A percentile compares a stretch with the other conserved stretches of the same genome.
These are phyloP conservation scores for Grigorovia jiainica DNA, from an alignment of 805 yeast species.

Conservation along the genomic window DNA sequence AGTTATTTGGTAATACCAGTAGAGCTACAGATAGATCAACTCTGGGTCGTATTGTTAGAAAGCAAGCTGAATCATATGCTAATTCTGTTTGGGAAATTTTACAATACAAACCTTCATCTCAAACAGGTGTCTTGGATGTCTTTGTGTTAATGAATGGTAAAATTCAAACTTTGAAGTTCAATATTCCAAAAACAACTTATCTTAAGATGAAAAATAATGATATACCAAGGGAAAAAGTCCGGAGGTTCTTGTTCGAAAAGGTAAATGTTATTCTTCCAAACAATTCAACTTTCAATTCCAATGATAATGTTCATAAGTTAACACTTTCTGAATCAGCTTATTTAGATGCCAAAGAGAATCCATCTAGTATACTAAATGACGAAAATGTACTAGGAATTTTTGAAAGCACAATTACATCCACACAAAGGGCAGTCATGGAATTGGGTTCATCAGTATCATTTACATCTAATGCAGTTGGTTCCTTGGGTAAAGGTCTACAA, in stretches of 20 bases:
- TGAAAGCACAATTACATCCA: constrained; percentile 59
- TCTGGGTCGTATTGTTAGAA: constrained; percentile 61
- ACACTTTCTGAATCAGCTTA: constrained; percentile 60
- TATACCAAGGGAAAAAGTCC: constrained; percentile 33
- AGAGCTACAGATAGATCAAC: constrained; percentile 45
- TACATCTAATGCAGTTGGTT: constrained; percentile 65
- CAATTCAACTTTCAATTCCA: constrained; percentile 39
- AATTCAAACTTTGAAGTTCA: constrained; percentile 63
- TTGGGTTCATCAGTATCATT: constrained; percentile 68
- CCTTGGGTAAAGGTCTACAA: constrained; percentile 76
- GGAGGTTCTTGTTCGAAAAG: constrained; percentile 47
- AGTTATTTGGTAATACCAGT: constrained; percentile 63
- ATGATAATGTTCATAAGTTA: constrained; percentile 44
- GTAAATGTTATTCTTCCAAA: constrained; percentile 61
- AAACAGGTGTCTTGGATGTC: constrained; percentile 72
- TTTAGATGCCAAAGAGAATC: constrained; percentile 43
- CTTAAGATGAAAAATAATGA: constrained; percentile 50
- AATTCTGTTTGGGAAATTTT: constrained; percentile 80
- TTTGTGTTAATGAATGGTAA: constrained; percentile 58
- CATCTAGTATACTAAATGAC: constrained; percentile 56
- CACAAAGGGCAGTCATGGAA: constrained; percentile 68
- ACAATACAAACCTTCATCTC: constrained; percentile 50
- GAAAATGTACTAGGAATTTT: constrained; percentile 58
- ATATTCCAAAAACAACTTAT: constrained; percentile 64
- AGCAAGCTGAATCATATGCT: constrained; percentile 71